Conservation (phyloP, 257 asterid species). For the Echites panduratus region DNA sequence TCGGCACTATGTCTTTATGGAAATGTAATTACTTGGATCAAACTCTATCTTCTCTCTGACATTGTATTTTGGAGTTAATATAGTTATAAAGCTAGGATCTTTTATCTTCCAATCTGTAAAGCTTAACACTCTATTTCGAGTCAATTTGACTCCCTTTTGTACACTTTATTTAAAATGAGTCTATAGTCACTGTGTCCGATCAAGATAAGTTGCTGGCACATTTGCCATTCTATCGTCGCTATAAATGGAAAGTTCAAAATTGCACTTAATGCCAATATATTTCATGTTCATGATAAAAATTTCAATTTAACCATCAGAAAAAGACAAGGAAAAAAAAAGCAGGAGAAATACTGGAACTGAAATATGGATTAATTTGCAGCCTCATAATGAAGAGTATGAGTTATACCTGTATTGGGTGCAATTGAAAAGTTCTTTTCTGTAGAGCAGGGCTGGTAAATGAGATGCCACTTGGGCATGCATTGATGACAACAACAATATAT, state of each 20-base stretch:
- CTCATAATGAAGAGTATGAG: background rate
- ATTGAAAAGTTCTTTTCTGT: conserved; percentile 46
- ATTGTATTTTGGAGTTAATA: no score
- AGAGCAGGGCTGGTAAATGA: conserved; percentile 47
- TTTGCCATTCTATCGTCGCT: background rate
- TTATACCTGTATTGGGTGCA: conserved; percentile 83
- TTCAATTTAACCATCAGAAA: background rate
- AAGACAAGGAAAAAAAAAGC: background rate
- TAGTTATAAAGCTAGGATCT: no score
- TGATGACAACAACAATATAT: conserved; percentile 49
- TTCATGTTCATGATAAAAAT: background rate
- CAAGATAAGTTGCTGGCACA: background rate
- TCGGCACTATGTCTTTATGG: no score
- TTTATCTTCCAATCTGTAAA: no score
- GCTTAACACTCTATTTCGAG: no score
- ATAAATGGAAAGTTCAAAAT: background rate
- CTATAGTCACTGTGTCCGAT: background rate
- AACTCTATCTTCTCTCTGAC: no score
- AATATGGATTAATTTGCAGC: background rate
- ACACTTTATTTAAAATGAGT: background rate
- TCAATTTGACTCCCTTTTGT: no score
- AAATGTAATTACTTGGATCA: no score
- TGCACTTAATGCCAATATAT: background rate
- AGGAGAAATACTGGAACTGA: background rate
- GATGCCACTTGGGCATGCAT: conserved; percentile 51